A percentile compares a stretch with the other conserved stretches of the same genome.
phyloP scores from a whole-genome alignment of 2,329 filamentous ascomycete genomes.

The Xylariomycetidae sp. region DNA sequence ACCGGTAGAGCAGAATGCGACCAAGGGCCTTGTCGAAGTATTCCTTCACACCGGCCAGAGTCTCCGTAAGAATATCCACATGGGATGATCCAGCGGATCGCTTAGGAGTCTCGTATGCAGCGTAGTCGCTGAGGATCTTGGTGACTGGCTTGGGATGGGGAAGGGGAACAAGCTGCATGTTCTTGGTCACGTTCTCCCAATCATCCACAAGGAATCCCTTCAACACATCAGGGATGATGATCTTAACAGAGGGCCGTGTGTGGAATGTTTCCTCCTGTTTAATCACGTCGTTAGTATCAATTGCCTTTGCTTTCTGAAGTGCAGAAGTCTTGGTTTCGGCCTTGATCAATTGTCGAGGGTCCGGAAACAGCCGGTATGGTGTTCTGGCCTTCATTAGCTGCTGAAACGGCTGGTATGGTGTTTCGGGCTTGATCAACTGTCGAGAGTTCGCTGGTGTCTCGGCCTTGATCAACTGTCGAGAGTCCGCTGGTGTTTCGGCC shows the following conservation, averaged over 20 bases:
- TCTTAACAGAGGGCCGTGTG: slow-evolving; percentile 74
- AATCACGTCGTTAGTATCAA: slow-evolving; percentile 8
- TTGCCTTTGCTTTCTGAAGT: too few relatives aligned
- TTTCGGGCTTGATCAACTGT: too few relatives aligned
- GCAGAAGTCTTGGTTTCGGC: too few relatives aligned
- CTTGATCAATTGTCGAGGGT: too few relatives aligned
- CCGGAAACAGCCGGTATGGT: too few relatives aligned
- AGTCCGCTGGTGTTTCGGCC: too few relatives aligned
- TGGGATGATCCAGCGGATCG: slow-evolving; percentile 63
- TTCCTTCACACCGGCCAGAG: slow-evolving; percentile 76
- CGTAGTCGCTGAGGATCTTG: slow-evolving; percentile 75
- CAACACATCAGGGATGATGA: slow-evolving; percentile 80
- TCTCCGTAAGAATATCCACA: slow-evolving; percentile 82
- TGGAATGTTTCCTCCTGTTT: slow-evolving; percentile 88
- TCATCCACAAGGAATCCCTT: slow-evolving; percentile 94
- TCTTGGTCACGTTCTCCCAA: slow-evolving; percentile 98
- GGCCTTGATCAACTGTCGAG: too few relatives aligned
- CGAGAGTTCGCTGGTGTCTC: too few relatives aligned
- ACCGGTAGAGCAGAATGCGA: slow-evolving; percentile 80
- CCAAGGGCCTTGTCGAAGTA: slow-evolving; percentile 92
- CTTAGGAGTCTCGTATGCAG: slow-evolving; percentile 60
- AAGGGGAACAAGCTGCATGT: slow-evolving; percentile 79
- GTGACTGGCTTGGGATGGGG: slow-evolving; percentile 71
- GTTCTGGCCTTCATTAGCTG: too few relatives aligned
- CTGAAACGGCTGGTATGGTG: too few relatives aligned